phyloP scores from a whole-genome alignment of 805 yeast genomes.

The Cyberlindnera maritima region DNA sequence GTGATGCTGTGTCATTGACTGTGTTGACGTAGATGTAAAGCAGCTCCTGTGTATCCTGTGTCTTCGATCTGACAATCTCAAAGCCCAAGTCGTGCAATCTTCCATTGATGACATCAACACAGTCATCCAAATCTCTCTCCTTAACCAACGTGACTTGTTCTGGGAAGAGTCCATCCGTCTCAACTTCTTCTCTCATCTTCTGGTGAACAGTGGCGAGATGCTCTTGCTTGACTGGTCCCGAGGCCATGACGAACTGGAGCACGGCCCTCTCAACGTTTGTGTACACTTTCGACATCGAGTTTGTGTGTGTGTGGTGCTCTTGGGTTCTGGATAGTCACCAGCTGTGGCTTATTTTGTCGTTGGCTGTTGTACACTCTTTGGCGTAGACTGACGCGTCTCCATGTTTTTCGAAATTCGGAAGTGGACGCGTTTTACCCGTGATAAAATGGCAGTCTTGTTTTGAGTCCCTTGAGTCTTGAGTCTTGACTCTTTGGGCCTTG shows the following conservation, averaged over 20 bases:
- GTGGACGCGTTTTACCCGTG: neutral
- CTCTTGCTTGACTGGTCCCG: constrained; percentile 9
- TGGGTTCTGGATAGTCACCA: too few relatives aligned
- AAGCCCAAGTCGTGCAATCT: constrained; percentile 33
- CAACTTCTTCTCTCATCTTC: constrained; percentile 11
- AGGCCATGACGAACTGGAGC: constrained; percentile 14
- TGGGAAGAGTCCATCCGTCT: neutral
- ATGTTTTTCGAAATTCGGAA: too few relatives aligned
- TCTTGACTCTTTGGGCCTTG: too few relatives aligned
- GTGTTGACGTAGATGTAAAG: constrained; percentile 37
- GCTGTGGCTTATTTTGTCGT: neutral
- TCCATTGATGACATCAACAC: constrained; percentile 27
- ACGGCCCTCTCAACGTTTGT: constrained; percentile 16
- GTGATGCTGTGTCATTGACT: constrained; percentile 34
- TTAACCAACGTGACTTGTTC: constrained; percentile 2
- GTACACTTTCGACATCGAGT: constrained; percentile 2
- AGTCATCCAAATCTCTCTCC: constrained; percentile 17
- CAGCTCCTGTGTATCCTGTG: constrained; percentile 34
- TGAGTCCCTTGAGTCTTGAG: too few relatives aligned
- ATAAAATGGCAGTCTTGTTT: neutral
- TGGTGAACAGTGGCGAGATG: constrained; percentile 4
- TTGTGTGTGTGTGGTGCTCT: neutral
- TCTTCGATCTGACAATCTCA: constrained; percentile 34
- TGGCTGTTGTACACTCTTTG: neutral
- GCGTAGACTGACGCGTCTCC: too few relatives aligned